These are phyloP conservation scores for Tarenaya hassleriana DNA, from an alignment of 345 rosid species.

Conservation along the genomic window DNA sequence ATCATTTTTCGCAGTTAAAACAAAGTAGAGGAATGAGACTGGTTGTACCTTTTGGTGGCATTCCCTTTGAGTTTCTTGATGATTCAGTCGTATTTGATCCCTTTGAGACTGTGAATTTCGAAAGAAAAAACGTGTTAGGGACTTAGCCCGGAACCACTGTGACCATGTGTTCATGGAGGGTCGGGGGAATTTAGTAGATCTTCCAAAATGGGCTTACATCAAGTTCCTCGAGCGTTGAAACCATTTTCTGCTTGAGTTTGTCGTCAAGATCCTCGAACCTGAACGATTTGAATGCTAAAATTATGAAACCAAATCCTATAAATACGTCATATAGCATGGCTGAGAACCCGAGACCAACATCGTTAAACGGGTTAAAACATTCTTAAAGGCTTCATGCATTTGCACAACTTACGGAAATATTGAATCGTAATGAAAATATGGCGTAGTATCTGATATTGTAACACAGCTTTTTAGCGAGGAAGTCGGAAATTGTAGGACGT, in stretches of 20 bases:
- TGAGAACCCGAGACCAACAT: no score
- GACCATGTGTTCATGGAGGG: neutral
- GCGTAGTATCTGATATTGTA: neutral
- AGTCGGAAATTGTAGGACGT: neutral
- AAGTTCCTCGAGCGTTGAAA: constrained; percentile 35
- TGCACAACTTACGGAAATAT: no score
- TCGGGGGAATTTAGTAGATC: neutral
- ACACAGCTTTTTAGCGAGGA: neutral
- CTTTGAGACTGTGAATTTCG: constrained; percentile 38
- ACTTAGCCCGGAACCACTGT: constrained; percentile 1
- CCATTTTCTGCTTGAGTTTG: constrained; percentile 40
- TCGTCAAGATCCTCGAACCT: constrained; percentile 47
- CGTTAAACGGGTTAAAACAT: no score
- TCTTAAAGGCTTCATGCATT: no score
- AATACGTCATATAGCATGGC: no score
- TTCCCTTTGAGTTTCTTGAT: constrained; percentile 66
- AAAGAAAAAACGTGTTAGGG: constrained; percentile 12
- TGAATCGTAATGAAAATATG: no score
- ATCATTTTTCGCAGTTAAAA: neutral
- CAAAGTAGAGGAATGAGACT: neutral
- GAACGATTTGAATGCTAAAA: constrained; percentile 18
- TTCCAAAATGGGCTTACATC: constrained; percentile 40
- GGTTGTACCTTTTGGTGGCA: constrained; percentile 60
- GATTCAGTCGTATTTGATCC: constrained; percentile 45
- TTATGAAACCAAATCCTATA: no score